Base-by-base conservation (phyloP, 2,329 filamentous ascomycete species). In the Xylaria hypoxylon region DNA sequence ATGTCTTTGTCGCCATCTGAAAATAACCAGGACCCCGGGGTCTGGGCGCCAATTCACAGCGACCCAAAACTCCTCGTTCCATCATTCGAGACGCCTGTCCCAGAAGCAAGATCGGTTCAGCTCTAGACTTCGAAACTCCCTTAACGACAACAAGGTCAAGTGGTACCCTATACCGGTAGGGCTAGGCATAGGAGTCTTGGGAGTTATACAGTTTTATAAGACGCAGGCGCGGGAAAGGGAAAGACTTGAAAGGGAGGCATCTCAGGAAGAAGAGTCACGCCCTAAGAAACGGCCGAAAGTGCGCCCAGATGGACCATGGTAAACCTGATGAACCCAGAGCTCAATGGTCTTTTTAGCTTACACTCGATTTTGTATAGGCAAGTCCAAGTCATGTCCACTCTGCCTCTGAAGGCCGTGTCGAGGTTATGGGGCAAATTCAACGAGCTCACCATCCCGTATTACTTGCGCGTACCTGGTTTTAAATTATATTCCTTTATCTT, bases 81-180 rank as follows among this genome's bases (percentile, higher is more conserved):
- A 80, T 62, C 77, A 79, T 64, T 79, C 83, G 47, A 81, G 81
- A 62, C 81, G 81, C 68, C 78, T 82, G 68, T 83, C 80, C 42
- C 74, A 76, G 58, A 69, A 73, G 45, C 71, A 70, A 51, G 75
- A 77, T 11, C 80, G 81, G 64, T 87, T 87, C 77, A 82, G 84
- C 33, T 82, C 84, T 55, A 82, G 84, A 31, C 79, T 87, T 62
- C 80, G 84, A 28, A 80, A 81, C 65, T 84, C 84, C 47, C 77
- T 85, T 59, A 81, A 79, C 68, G 84, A 83, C 71, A 83, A 81
- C 70, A 87, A 84, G 78, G 85, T 96, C 68, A 88, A 92, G 82
- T 97, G 94, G 94, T 93, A 94, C 79, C 92, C 92, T 52, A 97
- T 97, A 72, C 94, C 94, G 24, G 87, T 97, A 62, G 92, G 91